Percentiles rank a stretch among this genome's conserved stretches.
phyloP scores from a whole-genome alignment of 2,329 filamentous ascomycete genomes.

The Phaeophleospora eucalypticola region DNA sequence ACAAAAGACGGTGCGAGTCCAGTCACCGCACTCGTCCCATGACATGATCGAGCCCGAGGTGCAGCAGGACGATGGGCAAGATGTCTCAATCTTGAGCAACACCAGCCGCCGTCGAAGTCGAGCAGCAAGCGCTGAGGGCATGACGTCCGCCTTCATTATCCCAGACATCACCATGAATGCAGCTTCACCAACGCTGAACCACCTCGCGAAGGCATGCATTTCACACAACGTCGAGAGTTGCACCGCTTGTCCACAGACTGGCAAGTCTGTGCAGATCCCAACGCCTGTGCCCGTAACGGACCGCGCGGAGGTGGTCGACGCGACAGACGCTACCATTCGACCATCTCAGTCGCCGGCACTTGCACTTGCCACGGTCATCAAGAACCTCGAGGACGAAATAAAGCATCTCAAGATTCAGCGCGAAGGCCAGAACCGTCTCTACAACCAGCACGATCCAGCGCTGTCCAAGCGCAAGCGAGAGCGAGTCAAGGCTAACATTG shows the following conservation, averaged over 20 bases:
- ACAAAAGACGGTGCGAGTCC: slow-evolving; percentile 34
- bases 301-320: slow-evolving; percentile 35
- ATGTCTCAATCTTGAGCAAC: slow-evolving; percentile 47
- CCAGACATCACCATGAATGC: slow-evolving; percentile 56
- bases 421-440: slow-evolving; percentile 56
- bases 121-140: slow-evolving; percentile 44
- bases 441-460: slow-evolving; percentile 64
- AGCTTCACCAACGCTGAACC: slow-evolving; percentile 4
- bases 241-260: slow-evolving; percentile 46
- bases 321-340: slow-evolving; percentile 57
- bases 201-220: slow-evolving; percentile 21
- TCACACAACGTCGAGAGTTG: slow-evolving; percentile 50
- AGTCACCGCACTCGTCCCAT: slow-evolving; percentile 34
- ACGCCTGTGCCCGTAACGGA: slow-evolving; percentile 31
- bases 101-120: slow-evolving; percentile 47
- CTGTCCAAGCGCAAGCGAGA: slow-evolving; percentile 63
- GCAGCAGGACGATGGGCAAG: slow-evolving; percentile 30
- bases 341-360: slow-evolving; percentile 63
- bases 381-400: slow-evolving; percentile 75
- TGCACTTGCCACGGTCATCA: slow-evolving; percentile 78
- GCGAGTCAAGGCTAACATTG: slow-evolving; percentile 57
- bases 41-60: slow-evolving; percentile 27
- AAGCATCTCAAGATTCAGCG: slow-evolving; percentile 69
- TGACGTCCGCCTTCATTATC: slow-evolving; percentile 61
- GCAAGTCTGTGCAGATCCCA: slow-evolving; percentile 41